These are phyloP conservation scores for Boletus vinaceobasis DNA, from an alignment of 768 basidiomycete species.

Conservation along the genomic window DNA sequence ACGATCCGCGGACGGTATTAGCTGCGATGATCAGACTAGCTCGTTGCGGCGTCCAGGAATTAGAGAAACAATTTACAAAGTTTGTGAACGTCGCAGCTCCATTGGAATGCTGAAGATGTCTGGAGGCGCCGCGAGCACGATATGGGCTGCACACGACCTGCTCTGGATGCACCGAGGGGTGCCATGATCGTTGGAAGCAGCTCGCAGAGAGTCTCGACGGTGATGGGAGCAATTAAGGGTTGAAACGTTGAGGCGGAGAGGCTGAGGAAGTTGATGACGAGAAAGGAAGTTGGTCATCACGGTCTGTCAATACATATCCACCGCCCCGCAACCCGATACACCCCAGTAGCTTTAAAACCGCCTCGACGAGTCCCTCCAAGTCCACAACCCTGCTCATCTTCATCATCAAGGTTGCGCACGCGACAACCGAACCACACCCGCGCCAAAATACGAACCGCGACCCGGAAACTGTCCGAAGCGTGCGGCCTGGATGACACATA, in stretches of 20 bases:
- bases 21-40: too few relatives aligned
- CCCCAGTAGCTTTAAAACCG: not conserved
- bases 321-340: not conserved
- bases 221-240: too few relatives aligned
- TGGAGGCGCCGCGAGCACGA: not conserved
- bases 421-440: not conserved
- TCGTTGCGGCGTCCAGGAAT: not conserved
- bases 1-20: not conserved
- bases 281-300: not conserved
- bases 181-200: not conserved
- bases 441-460: not conserved
- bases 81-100: not conserved
- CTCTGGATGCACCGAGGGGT: not conserved
- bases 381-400: not conserved
- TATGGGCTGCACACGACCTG: not conserved
- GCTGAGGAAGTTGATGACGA: not conserved
- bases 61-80: too few relatives aligned
- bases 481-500: constrained; percentile 5
- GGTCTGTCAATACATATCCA: not conserved
- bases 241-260: not conserved
- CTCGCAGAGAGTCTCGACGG: not conserved
- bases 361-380: not conserved
- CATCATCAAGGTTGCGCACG: not conserved
- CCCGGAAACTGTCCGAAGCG: not conserved
- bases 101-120: not conserved